phyloP scores from a whole-genome alignment of 2,329 filamentous ascomycete species.

The Septoria petroselini region DNA sequence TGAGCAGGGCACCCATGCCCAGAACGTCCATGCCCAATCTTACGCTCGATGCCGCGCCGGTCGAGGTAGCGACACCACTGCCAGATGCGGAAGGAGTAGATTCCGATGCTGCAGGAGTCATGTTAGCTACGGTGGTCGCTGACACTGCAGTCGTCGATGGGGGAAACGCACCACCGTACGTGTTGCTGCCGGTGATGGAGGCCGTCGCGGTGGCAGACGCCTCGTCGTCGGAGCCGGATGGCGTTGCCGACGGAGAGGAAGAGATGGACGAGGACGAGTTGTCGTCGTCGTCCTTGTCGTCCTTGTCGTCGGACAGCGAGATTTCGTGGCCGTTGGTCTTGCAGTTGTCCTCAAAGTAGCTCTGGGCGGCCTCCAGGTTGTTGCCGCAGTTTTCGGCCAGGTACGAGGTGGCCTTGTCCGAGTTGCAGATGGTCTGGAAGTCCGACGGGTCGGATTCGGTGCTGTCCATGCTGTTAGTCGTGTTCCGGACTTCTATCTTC shows the following conservation, averaged over 20 bases:
- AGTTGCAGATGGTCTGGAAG: conserved; percentile 36
- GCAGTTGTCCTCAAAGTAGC: conserved; percentile 36
- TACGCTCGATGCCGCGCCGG: conserved; percentile 23
- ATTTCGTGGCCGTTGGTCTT: conserved; percentile 34
- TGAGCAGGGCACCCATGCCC: conserved; percentile 28
- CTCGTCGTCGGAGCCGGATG: conserved; percentile 15
- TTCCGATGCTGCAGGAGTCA: conserved; percentile 1
- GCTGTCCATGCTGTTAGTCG: conserved; percentile 24
- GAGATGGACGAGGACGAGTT: conserved; percentile 9
- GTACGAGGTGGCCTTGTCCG: conserved; percentile 31
- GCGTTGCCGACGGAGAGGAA: conserved; percentile 15
- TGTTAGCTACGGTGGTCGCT: conserved; percentile 14
- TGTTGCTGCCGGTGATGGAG: conserved; percentile 9
- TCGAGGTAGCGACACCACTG: conserved; percentile 14
- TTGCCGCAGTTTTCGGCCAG: conserved; percentile 34
- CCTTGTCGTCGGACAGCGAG: background rate
- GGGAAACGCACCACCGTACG: conserved; percentile 16
- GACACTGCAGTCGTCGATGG: background rate
- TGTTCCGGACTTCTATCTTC: background rate
- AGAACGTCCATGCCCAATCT: conserved; percentile 30
- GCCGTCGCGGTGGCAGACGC: conserved; percentile 8
- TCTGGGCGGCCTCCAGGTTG: conserved; percentile 31
- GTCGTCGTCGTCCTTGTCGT: background rate
- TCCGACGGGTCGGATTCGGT: conserved; percentile 35
- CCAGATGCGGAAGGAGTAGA: conserved; percentile 14